Evolutionary conservation across 805 yeast genomes (phyloP), one percentile per base, ranked within the genome.

Genomic region (Cyberlindnera suaveolens): DNA sequence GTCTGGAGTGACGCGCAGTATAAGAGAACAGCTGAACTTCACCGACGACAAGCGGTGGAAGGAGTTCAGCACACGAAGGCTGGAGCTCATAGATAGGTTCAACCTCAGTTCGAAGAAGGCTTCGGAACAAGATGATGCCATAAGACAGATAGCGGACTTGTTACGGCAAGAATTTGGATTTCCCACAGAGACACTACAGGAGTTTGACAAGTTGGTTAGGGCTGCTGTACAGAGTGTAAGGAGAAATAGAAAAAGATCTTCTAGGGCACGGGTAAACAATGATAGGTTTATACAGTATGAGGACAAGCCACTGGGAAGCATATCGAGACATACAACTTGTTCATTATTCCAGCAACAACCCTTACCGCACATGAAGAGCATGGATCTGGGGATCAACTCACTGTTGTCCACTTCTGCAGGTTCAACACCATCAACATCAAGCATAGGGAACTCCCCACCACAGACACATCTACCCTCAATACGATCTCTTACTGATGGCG

Each of bases 201-300:
- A 93, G 51, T 91, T 91, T 60, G 96, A 89, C 62, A 85, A 83
- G 60, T 71, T 91, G 31, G 97, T 93, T 0, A 70, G 96, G 31
- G 95, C 96, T 9, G 98, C 96, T 1, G 82, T 91, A 23, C 99
- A 91, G 63, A 82, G 95, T 40, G 97, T 86, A 2, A 69, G 98
- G 48, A 70, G 99, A 51, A 91, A 91, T 61, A 72, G 96, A 46
- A 86, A 83, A 57, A 64, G 96, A 50, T 75, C 78, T 17, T 54
- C 60, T 8, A 45, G 57, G 20, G 54, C 61, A 3, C 44, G 55
- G 18, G 41, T 54, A 3, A 40, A 48, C 20, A 46, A 42, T 16
- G 57, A 54, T 27, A 42, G 58, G 17, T 54, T 54, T 18, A 42
- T 57, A 11, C 38, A 47, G 10, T 50, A 49, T 33, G 54, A 49